Evolutionary conservation across 2,329 filamentous ascomycete genomes (phyloP).

Genomic region (Periconia macrospinosa): DNA sequence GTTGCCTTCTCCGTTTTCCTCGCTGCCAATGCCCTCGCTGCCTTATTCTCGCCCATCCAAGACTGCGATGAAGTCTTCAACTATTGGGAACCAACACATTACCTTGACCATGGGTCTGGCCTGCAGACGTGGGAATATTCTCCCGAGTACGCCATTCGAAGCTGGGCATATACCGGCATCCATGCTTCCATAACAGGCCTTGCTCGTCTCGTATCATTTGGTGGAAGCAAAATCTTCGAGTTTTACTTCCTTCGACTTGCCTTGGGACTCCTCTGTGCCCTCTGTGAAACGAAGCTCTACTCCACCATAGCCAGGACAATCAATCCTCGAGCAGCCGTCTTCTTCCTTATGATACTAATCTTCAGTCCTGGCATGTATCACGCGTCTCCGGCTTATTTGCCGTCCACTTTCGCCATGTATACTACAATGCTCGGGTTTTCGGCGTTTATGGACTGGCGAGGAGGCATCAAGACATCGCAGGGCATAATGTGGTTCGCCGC

Average conservation of each 20-base stretch:
- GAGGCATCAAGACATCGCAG: constrained; percentile 74
- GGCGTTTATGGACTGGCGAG: constrained; percentile 87
- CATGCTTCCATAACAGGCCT: constrained; percentile 75
- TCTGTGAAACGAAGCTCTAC: constrained; percentile 82
- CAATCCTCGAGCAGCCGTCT: constrained; percentile 79
- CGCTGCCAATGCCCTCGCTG: constrained; percentile 72
- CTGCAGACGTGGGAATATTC: constrained; percentile 99
- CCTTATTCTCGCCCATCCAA: constrained; percentile 85
- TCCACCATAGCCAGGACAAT: constrained; percentile 74
- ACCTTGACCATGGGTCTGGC: constrained; percentile 87
- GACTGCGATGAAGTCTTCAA: constrained; percentile 99
- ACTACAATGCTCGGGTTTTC: constrained; percentile 82
- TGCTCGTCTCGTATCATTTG: constrained; percentile 56
- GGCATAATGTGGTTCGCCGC: constrained; percentile 91
- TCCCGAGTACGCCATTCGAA: constrained; percentile 89
- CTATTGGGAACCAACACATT: constrained; percentile 97
- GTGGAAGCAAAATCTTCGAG: constrained; percentile 57
- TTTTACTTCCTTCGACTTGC: constrained; percentile 85
- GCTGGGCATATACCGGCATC: constrained; percentile 85
- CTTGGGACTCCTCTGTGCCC: constrained; percentile 75
- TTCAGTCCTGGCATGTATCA: constrained; percentile 93
- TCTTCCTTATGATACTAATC: constrained; percentile 77
- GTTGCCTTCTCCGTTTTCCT: constrained; percentile 81
- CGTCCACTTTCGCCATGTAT: constrained; percentile 97
- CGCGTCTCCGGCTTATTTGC: constrained; percentile 81